Evolutionary conservation across 2,329 filamentous ascomycete species (phyloP).

Genomic region (Cladosporium austrohemisphaericum): DNA sequence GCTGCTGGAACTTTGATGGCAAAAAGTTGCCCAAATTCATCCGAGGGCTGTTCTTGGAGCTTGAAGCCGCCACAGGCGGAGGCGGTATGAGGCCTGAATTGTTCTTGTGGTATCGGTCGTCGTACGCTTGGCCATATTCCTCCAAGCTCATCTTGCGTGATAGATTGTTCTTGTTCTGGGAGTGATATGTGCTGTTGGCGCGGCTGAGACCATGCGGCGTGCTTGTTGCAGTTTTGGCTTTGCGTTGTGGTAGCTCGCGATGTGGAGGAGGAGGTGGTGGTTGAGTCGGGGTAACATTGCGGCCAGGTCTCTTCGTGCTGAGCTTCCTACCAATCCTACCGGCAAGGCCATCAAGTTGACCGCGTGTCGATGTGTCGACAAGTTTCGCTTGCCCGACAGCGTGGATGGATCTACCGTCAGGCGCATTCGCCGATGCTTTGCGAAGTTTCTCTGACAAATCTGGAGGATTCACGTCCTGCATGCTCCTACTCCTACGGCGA

Average conservation of each 20-base stretch:
- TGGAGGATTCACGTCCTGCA: constrained; percentile 1
- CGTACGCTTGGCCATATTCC: constrained; percentile 6
- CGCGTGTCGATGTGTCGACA: not conserved
- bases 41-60: constrained; percentile 7
- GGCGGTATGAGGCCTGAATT: not conserved
- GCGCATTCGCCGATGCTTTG: constrained; percentile 5
- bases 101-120: constrained; percentile 4
- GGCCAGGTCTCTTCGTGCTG: not conserved
- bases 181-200: constrained; percentile 9
- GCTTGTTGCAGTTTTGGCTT: constrained; percentile 44
- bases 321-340: constrained; percentile 7
- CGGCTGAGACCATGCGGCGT: constrained; percentile 33
- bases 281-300: constrained; percentile 2
- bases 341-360: not conserved
- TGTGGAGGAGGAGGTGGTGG: constrained; percentile 1
- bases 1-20: not conserved
- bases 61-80: not conserved
- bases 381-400: constrained; percentile 11
- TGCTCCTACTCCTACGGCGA: constrained; percentile 8
- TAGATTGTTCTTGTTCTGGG: not conserved
- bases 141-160: constrained; percentile 14
- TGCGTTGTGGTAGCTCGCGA: constrained; percentile 29
- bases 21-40: constrained; percentile 7
- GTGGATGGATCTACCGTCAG: constrained; percentile 6
- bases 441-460: constrained; percentile 11